Evolutionary conservation across 148 eudicot genomes (phyloP).

Genomic region (Camellia granthamiana): DNA sequence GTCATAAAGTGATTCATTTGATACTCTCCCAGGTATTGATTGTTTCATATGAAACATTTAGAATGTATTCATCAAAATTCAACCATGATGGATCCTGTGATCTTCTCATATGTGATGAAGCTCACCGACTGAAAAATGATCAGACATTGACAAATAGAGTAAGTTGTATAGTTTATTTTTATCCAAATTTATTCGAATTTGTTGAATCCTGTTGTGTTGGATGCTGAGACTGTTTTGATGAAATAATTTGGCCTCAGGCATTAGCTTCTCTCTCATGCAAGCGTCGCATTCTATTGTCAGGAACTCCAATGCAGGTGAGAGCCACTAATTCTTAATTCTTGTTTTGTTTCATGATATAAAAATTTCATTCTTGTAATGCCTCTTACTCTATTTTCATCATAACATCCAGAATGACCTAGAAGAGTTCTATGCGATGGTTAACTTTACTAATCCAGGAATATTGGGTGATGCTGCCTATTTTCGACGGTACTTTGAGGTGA

Average conservation of each 20-base stretch:
- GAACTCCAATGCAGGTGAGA: constrained; percentile 99
- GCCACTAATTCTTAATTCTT: constrained; percentile 1
- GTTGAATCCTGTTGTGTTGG: not conserved
- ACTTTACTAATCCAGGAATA: constrained; percentile 95
- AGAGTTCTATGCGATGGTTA: constrained; percentile 96
- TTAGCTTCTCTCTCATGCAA: constrained; percentile 87
- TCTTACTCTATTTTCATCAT: constrained; percentile 2
- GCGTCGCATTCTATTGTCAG: constrained; percentile 88
- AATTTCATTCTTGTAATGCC: constrained; percentile 1
- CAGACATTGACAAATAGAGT: constrained; percentile 93
- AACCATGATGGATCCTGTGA: constrained; percentile 75
- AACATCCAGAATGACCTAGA: constrained; percentile 81
- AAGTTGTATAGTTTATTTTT: constrained; percentile 23
- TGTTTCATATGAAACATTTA: constrained; percentile 95
- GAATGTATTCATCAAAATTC: constrained; percentile 87
- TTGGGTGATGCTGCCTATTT: constrained; percentile 85
- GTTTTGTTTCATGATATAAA: constrained; percentile 14
- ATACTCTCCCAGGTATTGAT: constrained; percentile 70
- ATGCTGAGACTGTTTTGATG: not conserved
- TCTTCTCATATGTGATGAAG: constrained; percentile 97
- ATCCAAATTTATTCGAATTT: not conserved
- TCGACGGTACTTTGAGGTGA: constrained; percentile 93
- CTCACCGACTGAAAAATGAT: constrained; percentile 96
- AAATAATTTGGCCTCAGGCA: constrained; percentile 49
- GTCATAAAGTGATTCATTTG: constrained; percentile 20